A percentile compares a stretch with the other conserved stretches of the same genome.
phyloP scores from a whole-genome alignment of 192 early-diverging fungal genomes.

The Lobosporangium transversale region DNA sequence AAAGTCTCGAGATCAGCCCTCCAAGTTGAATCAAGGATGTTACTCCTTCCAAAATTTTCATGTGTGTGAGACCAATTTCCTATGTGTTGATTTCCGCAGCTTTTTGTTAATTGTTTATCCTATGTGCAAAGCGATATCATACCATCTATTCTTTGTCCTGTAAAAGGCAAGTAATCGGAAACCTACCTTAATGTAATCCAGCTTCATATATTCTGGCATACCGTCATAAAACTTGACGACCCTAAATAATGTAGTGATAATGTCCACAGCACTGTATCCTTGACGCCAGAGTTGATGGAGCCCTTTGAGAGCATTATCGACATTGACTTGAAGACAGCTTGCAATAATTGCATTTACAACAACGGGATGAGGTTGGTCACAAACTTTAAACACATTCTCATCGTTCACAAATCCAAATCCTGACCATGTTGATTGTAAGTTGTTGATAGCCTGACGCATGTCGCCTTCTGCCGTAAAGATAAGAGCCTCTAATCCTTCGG shows the following conservation, averaged over 20 bases:
- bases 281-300: constrained; percentile 79
- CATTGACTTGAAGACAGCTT: constrained; percentile 72
- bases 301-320: constrained; percentile 75
- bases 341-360: constrained; percentile 78
- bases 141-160: no score
- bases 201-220: constrained; percentile 82
- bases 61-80: constrained; percentile 94
- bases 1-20: constrained; percentile 80
- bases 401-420: constrained; percentile 87
- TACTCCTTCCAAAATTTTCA: constrained; percentile 91
- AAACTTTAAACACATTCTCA: constrained; percentile 96
- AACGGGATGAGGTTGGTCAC: constrained; percentile 96
- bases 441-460: constrained; percentile 98
- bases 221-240: constrained; percentile 83
- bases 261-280: constrained; percentile 91
- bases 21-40: constrained; percentile 86
- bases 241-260: constrained; percentile 91
- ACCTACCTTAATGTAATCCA: constrained; percentile 85
- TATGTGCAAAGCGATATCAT: no score
- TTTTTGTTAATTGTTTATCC: no score
- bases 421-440: constrained; percentile 89
- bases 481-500: constrained; percentile 91
- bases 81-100: no score
- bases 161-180: not conserved
- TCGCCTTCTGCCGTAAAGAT: constrained; percentile 98